A percentile compares a stretch with the other conserved stretches of the same genome.
phyloP scores from a whole-genome alignment of 2,329 filamentous ascomycete species.

The Monosporascus ibericus region DNA sequence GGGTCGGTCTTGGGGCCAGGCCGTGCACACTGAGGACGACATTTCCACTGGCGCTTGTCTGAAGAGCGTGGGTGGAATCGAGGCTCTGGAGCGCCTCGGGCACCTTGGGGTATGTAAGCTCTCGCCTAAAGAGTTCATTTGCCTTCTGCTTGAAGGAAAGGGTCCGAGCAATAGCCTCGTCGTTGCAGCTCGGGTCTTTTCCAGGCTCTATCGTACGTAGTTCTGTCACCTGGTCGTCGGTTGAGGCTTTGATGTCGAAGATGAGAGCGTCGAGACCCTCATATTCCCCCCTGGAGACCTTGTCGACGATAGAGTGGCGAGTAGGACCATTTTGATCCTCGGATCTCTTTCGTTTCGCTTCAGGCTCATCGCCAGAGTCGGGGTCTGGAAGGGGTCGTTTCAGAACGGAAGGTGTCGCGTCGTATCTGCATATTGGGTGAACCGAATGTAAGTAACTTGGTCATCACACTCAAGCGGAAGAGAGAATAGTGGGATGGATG shows the following conservation, averaged over 20 bases:
- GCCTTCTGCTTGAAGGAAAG: constrained; percentile 56
- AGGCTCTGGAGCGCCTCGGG: constrained; percentile 29
- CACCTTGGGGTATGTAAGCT: constrained; percentile 45
- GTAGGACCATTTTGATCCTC: constrained; percentile 30
- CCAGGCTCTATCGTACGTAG: constrained; percentile 23
- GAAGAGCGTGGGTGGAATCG: constrained; percentile 33
- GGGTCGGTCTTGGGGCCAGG: constrained; percentile 65
- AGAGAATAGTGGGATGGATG: constrained; percentile 1
- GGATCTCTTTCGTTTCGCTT: constrained; percentile 56
- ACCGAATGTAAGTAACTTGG: constrained; percentile 15
- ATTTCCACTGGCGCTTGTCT: constrained; percentile 36
- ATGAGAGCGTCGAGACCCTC: constrained; percentile 60
- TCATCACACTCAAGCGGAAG: constrained; percentile 8
- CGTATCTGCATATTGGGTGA: constrained; percentile 38
- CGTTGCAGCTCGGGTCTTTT: constrained; percentile 20
- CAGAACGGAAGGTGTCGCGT: constrained; percentile 48
- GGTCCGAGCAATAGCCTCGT: constrained; percentile 37
- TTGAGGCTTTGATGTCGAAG: constrained; percentile 45
- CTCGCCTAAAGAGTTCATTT: constrained; percentile 55
- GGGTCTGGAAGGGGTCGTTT: constrained; percentile 44
- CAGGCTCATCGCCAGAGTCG: constrained; percentile 42
- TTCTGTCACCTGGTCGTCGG: constrained; percentile 42
- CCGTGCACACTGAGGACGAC: constrained; percentile 73
- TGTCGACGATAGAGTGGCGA: constrained; percentile 45
- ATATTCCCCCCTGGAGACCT: constrained; percentile 46